Conservation (phyloP, 345 rosid genomes). For the Acer negundo region DNA sequence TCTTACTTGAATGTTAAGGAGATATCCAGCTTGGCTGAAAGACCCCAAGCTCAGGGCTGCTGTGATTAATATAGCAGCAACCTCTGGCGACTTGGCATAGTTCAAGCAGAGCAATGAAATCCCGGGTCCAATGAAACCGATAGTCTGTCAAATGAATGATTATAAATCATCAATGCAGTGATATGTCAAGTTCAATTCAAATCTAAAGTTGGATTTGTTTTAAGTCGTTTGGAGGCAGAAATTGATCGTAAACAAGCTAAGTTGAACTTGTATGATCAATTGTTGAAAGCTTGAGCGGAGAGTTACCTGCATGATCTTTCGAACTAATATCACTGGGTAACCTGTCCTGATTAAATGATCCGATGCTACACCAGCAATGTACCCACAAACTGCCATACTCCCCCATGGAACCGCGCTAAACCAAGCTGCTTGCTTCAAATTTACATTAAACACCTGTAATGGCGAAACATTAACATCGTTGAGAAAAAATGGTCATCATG, state of each 20-base stretch:
- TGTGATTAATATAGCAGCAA: slow-evolving; percentile 67
- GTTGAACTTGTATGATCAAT: not conserved
- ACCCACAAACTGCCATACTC: slow-evolving; percentile 85
- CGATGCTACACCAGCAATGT: slow-evolving; percentile 72
- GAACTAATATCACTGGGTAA: slow-evolving; percentile 67
- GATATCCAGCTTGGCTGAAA: slow-evolving; percentile 98
- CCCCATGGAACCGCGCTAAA: slow-evolving; percentile 98
- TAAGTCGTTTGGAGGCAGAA: not conserved
- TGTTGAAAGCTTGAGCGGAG: not conserved
- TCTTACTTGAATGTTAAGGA: slow-evolving; percentile 91
- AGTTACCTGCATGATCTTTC: slow-evolving; percentile 92
- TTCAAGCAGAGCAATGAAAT: slow-evolving; percentile 77
- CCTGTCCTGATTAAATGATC: slow-evolving; percentile 75
- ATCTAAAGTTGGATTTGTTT: not conserved
- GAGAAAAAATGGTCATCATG: not conserved
- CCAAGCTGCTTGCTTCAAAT: slow-evolving; percentile 97
- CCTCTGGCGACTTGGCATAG: slow-evolving; percentile 64
- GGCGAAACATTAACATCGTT: not conserved
- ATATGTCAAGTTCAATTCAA: not conserved
- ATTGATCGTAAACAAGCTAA: not conserved
- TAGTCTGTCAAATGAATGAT: slow-evolving; percentile 47
- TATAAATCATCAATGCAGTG: not conserved
- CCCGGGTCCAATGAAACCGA: slow-evolving; percentile 92
- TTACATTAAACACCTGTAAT: slow-evolving; percentile 73
- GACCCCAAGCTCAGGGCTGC: slow-evolving; percentile 85